A percentile compares a stretch with the other conserved stretches of the same genome.
These are phyloP conservation scores for Camelina laxa DNA, from an alignment of 345 rosid species.

Conservation along the genomic window DNA sequence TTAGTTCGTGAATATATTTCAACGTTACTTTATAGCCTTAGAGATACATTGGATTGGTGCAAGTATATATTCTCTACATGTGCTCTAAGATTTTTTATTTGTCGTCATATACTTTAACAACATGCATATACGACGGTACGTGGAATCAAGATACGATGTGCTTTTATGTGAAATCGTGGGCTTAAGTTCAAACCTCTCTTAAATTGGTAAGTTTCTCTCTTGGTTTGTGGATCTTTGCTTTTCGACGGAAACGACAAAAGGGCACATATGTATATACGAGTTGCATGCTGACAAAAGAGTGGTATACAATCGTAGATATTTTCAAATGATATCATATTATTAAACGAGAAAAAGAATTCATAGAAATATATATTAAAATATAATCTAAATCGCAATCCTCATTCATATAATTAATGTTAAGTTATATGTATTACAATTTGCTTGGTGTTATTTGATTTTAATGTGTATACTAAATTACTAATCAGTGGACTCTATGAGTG, in stretches of 20 bases:
- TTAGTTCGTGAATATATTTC: neutral
- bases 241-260: neutral
- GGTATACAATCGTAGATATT: no score
- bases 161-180: neutral
- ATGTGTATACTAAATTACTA: no score
- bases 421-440: no score
- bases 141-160: slow-evolving; percentile 15
- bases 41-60: slow-evolving; percentile 20
- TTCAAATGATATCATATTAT: no score
- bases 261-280: neutral
- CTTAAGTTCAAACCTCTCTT: neutral
- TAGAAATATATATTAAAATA: no score
- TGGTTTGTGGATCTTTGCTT: slow-evolving; percentile 29
- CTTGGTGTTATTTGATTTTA: no score
- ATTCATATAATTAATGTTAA: no score
- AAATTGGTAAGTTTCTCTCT: neutral
- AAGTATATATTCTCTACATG: neutral
- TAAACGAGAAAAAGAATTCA: no score
- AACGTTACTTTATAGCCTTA: neutral
- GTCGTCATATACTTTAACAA: slow-evolving; percentile 2
- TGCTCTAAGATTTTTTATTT: neutral
- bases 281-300: neutral
- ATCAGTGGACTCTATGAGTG: no score
- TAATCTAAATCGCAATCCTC: no score
- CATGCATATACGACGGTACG: slow-evolving; percentile 33